phyloP scores from a whole-genome alignment of 2,329 filamentous ascomycete genomes.

The Celoporthe dispersa region DNA sequence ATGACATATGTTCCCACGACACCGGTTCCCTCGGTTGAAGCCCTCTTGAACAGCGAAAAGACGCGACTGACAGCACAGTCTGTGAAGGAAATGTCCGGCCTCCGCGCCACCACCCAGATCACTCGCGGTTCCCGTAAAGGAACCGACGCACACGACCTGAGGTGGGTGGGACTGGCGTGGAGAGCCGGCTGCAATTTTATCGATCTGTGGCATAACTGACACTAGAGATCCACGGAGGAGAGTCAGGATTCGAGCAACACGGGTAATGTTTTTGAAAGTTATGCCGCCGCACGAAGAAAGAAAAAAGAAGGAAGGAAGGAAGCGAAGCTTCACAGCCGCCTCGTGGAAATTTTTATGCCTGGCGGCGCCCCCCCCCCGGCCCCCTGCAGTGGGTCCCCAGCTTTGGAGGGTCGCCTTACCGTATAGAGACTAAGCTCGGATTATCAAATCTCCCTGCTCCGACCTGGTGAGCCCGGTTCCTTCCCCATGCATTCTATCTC shows the following conservation, averaged over 20 bases:
- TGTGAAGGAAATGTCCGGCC: constrained; percentile 47
- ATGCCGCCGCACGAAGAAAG: constrained; percentile 80
- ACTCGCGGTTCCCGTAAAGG: constrained; percentile 31
- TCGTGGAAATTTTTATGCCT: constrained; percentile 31
- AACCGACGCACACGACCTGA: constrained; percentile 48
- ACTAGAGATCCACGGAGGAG: constrained; percentile 54
- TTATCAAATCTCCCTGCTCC: constrained; percentile 20
- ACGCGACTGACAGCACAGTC: neutral
- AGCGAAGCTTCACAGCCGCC: constrained; percentile 29
- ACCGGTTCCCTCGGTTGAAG: too few species aligned
- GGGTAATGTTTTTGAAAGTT: constrained; percentile 68
- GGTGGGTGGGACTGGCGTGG: constrained; percentile 50
- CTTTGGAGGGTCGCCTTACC: constrained; percentile 1
- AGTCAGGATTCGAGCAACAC: constrained; percentile 74
- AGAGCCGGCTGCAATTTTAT: constrained; percentile 75
- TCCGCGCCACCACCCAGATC: constrained; percentile 41
- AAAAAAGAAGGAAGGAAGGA: constrained; percentile 55
- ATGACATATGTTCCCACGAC: neutral
- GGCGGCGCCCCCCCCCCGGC: neutral
- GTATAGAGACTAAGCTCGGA: constrained; percentile 10
- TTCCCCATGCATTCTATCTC: neutral
- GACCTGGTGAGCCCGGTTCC: neutral
- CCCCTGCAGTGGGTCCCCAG: neutral
- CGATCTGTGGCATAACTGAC: constrained; percentile 80
- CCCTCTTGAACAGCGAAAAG: neutral